Conservation (phyloP, 768 basidiomycete genomes). For the Hemileccinum impolitum region DNA sequence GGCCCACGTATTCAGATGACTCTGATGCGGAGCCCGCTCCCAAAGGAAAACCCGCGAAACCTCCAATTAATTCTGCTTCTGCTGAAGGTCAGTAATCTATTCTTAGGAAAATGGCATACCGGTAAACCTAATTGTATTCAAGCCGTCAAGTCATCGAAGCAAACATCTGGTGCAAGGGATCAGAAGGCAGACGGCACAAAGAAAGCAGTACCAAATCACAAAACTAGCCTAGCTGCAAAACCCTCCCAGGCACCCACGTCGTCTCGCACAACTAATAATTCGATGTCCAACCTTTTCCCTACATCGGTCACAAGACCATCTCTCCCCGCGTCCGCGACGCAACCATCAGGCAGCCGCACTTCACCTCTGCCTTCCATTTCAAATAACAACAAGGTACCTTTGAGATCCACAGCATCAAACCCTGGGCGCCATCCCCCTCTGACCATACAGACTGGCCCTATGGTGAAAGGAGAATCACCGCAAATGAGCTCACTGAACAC, state of each 20-base stretch:
- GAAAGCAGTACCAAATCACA: not conserved
- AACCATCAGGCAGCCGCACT: not conserved
- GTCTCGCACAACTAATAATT: conserved; percentile 19
- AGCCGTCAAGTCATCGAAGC: conserved; percentile 15
- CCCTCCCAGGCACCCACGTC: conserved; percentile 3
- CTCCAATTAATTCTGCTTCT: not conserved
- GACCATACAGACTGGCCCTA: conserved; percentile 11
- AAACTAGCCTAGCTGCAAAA: not conserved
- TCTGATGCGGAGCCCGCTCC: conserved; percentile 16
- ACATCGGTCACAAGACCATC: not conserved
- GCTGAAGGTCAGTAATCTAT: conserved; percentile 15
- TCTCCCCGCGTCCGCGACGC: not conserved
- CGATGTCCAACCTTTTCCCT: conserved; percentile 11
- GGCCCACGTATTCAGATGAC: conserved; percentile 21
- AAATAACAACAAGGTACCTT: not conserved
- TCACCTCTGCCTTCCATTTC: not conserved
- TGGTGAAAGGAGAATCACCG: conserved; percentile 19
- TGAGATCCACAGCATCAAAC: not conserved
- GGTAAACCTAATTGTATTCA: conserved; percentile 3
- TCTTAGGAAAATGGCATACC: not conserved
- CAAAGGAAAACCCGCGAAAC: conserved; percentile 17
- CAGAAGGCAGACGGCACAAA: conserved; percentile 9
- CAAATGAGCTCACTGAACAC: conserved; percentile 9
- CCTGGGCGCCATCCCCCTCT: not conserved
- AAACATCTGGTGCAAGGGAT: not conserved